These are phyloP conservation scores for Phytopythium litorale DNA, from an alignment of 352 stramenopile species.

Conservation along the genomic window DNA sequence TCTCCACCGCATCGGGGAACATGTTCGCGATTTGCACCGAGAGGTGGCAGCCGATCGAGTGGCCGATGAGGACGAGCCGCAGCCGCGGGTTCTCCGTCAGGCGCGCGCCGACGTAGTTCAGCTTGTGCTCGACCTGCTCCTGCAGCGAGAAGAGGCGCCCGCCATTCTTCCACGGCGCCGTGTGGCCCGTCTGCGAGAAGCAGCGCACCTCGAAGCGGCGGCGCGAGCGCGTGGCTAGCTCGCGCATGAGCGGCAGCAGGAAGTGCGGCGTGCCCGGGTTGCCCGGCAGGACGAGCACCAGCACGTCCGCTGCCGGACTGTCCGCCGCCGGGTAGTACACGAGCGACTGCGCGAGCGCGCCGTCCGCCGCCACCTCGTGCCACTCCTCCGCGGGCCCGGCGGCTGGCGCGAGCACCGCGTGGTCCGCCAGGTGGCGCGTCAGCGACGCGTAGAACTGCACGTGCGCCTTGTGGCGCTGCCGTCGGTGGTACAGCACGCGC, in stretches of 20 bases:
- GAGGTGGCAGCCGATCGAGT: slow-evolving; percentile 65
- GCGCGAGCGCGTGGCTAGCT: slow-evolving; percentile 31
- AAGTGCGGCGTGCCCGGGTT: slow-evolving; percentile 66
- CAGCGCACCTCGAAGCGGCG: slow-evolving; percentile 48
- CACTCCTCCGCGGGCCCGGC: slow-evolving; percentile 38
- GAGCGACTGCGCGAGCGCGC: slow-evolving; percentile 37
- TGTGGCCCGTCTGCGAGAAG: slow-evolving; percentile 58
- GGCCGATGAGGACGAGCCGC: slow-evolving; percentile 48
- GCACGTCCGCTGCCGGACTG: slow-evolving; percentile 20
- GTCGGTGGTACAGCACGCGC: slow-evolving; percentile 42
- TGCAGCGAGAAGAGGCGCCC: slow-evolving; percentile 42
- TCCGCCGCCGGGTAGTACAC: slow-evolving; percentile 31
- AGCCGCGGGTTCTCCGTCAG: slow-evolving; percentile 43
- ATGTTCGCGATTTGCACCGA: slow-evolving; percentile 42
- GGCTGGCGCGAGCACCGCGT: not conserved
- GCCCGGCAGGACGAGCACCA: slow-evolving; percentile 62
- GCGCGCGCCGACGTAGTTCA: slow-evolving; percentile 36
- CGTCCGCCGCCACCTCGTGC: slow-evolving; percentile 36
- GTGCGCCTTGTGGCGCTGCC: slow-evolving; percentile 36
- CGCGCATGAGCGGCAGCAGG: slow-evolving; percentile 63
- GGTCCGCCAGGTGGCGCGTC: slow-evolving; percentile 18
- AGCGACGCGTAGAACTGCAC: slow-evolving; percentile 34
- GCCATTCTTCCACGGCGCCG: slow-evolving; percentile 63
- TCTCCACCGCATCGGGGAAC: slow-evolving; percentile 52
- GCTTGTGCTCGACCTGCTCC: slow-evolving; percentile 57